A percentile compares a stretch with the other conserved stretches of the same genome.
These are phyloP conservation scores for Eimeria zaria DNA, from an alignment of 169 alveolate genomes.

Conservation along the genomic window DNA sequence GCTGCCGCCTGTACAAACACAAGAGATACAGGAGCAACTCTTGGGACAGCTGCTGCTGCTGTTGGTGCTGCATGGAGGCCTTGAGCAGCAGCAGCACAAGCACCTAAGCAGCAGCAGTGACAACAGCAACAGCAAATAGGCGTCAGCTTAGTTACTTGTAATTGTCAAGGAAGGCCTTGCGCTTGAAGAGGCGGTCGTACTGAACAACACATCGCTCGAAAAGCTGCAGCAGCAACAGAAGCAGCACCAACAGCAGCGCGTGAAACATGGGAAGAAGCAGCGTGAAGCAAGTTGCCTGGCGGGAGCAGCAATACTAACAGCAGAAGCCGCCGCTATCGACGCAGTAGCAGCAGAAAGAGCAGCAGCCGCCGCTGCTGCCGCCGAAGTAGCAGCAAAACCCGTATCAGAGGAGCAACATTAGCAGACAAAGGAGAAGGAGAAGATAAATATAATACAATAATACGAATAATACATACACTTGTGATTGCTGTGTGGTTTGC, in stretches of 20 bases:
- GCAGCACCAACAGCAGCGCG: constrained; percentile 53
- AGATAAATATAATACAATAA: too few species aligned
- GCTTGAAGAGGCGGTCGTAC: constrained; percentile 96
- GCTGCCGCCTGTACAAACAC: constrained; percentile 87
- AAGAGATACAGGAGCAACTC: neutral
- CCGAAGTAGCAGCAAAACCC: constrained; percentile 32
- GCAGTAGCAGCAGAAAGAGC: constrained; percentile 25
- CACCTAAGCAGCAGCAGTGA: neutral
- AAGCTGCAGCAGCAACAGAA: constrained; percentile 76
- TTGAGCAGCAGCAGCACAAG: neutral
- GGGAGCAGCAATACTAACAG: neutral
- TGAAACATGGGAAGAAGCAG: neutral
- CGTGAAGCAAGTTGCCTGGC: neutral
- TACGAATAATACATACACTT: constrained; percentile 87
- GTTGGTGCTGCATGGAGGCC: neutral
- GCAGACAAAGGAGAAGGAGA: too few species aligned
- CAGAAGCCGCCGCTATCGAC: too few species aligned
- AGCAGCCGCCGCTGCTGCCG: constrained; percentile 49
- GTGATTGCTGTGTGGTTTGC: constrained; percentile 99
- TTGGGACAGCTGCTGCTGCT: neutral
- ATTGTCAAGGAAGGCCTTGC: constrained; percentile 99
- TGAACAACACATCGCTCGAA: constrained; percentile 95
- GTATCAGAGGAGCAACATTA: neutral
- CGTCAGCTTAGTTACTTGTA: constrained; percentile 87
- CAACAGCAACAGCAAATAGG: constrained; percentile 60